A percentile compares a stretch with the other conserved stretches of the same genome.
Evolutionary conservation across 208 protist genomes (phyloP).

Genomic region (Leishmania turanica): DNA sequence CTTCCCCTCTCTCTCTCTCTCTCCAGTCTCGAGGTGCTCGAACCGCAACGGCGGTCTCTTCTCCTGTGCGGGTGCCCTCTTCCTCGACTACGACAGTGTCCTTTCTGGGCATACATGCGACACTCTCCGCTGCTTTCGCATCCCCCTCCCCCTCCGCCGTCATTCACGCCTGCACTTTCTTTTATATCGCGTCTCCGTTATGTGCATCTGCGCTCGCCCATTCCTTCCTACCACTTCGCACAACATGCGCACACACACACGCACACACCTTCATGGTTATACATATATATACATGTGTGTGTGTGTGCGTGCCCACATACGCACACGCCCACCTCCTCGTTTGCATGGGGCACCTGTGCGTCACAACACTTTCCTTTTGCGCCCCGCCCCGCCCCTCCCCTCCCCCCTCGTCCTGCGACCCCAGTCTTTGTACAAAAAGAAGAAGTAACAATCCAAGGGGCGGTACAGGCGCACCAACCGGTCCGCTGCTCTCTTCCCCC

Average conservation of each 20-base stretch:
- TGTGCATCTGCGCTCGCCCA: neutral
- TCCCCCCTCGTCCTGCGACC: neutral
- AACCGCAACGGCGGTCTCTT: neutral
- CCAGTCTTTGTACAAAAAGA: neutral
- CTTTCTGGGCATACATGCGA: neutral
- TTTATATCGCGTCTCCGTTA: neutral
- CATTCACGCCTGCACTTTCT: neutral
- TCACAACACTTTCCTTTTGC: neutral
- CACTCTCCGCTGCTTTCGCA: neutral
- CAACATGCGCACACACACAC: neutral
- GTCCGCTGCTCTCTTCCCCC: neutral
- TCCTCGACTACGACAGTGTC: neutral
- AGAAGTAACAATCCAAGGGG: neutral
- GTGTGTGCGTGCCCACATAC: neutral
- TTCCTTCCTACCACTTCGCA: neutral
- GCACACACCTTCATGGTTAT: neutral
- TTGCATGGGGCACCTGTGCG: neutral
- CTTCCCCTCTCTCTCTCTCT: neutral
- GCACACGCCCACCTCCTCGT: neutral
- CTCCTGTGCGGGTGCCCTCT: neutral
- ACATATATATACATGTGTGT: neutral
- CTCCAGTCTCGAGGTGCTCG: neutral
- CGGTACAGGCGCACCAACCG: neutral
- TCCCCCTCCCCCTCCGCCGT: neutral
- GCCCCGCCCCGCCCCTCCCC: neutral